Percentiles rank a stretch among this genome's conserved stretches.
phyloP scores from a whole-genome alignment of 805 yeast genomes.

The Teunomyces barrocoloradensis region DNA sequence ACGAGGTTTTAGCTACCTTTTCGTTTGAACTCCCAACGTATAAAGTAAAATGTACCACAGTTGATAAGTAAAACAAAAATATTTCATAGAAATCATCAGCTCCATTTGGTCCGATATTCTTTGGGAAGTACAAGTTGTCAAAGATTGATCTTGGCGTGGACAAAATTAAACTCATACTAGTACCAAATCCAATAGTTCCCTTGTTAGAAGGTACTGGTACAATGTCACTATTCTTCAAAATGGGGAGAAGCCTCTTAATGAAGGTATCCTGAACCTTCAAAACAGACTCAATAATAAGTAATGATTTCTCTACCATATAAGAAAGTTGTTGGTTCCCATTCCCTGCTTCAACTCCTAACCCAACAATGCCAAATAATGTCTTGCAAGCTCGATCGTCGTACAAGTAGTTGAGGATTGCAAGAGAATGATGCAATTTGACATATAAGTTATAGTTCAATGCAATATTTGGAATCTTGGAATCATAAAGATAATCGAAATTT shows the following conservation, averaged over 20 bases:
- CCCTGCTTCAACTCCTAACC: slow-evolving; percentile 59
- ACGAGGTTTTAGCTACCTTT: slow-evolving; percentile 50
- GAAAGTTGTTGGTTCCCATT: slow-evolving; percentile 40
- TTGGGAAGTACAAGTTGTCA: slow-evolving; percentile 39
- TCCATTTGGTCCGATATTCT: slow-evolving; percentile 55
- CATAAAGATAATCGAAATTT: slow-evolving; percentile 19
- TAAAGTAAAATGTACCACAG: slow-evolving; percentile 70
- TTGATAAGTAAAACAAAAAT: slow-evolving; percentile 63
- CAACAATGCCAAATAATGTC: slow-evolving; percentile 54
- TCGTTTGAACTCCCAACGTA: slow-evolving; percentile 61
- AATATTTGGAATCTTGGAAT: slow-evolving; percentile 15
- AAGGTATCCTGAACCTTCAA: slow-evolving; percentile 59
- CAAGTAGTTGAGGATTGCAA: slow-evolving; percentile 58
- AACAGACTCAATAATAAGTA: slow-evolving; percentile 44
- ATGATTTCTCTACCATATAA: slow-evolving; percentile 36
- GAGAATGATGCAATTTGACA: slow-evolving; percentile 69
- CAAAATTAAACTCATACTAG: slow-evolving; percentile 27
- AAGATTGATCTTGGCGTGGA: slow-evolving; percentile 18
- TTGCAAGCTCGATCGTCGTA: slow-evolving; percentile 58
- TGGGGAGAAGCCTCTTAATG: slow-evolving; percentile 52
- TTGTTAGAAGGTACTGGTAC: slow-evolving; percentile 4
- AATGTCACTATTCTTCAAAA: slow-evolving; percentile 40
- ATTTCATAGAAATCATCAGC: slow-evolving; percentile 68
- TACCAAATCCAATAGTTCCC: slow-evolving; percentile 21
- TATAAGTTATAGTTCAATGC: slow-evolving; percentile 20